Percentiles rank a stretch among this genome's conserved stretches.
phyloP scores from a whole-genome alignment of 352 stramenopile species.

The Pelagophyceae sp. region DNA sequence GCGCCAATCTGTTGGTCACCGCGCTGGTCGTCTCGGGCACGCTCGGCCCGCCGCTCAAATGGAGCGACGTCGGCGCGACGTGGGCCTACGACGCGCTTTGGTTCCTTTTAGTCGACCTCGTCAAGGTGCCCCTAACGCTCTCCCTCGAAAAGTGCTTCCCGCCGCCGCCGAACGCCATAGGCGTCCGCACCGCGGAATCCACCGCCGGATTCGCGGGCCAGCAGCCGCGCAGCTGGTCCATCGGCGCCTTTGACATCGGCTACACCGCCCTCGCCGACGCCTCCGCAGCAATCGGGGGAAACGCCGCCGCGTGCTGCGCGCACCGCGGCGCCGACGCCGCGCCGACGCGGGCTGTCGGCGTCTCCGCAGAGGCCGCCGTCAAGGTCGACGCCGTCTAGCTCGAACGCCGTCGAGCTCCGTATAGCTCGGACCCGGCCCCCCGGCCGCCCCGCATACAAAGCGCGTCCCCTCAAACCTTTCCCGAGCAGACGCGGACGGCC shows the following conservation, averaged over 20 bases:
- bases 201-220: neutral
- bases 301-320: neutral
- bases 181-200: constrained; percentile 1
- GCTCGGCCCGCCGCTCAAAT: neutral
- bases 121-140: constrained; percentile 12
- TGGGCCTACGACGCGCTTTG: constrained; percentile 15
- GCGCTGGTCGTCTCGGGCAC: neutral
- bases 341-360: neutral
- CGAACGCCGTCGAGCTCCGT: too few species aligned
- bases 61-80: neutral
- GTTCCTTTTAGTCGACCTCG: constrained; percentile 6
- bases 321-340: neutral
- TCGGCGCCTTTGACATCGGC: neutral
- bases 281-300: neutral
- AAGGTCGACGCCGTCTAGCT: too few species aligned
- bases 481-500: too few species aligned
- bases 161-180: neutral
- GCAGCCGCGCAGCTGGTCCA: neutral
- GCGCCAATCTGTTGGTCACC: constrained; percentile 18
- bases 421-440: too few species aligned
- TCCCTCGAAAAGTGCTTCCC: constrained; percentile 13
- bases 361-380: neutral
- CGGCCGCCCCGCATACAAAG: too few species aligned
- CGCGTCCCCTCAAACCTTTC: too few species aligned
- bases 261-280: neutral